Percentiles rank a stretch among this genome's conserved stretches.
phyloP scores from a whole-genome alignment of 139 green algal species.

The Chlorella sp. region DNA sequence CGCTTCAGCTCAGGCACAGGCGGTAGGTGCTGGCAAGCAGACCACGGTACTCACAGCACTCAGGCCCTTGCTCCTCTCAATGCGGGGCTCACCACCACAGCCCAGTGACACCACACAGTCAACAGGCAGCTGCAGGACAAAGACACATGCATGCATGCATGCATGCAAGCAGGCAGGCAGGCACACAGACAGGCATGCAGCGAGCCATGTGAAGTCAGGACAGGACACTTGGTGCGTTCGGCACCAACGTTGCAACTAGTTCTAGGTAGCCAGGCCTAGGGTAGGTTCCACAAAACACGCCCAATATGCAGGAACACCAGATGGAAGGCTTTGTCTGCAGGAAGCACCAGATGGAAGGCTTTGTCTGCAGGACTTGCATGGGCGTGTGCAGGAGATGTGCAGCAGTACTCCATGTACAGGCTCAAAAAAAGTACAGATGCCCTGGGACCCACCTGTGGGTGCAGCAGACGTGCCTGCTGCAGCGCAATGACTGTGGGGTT shows the following conservation, averaged over 20 bases:
- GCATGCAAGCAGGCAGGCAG: background rate
- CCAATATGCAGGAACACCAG: background rate
- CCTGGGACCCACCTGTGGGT: background rate
- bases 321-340: too few species aligned
- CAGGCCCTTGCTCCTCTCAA: too few species aligned
- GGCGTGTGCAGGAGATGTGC: background rate
- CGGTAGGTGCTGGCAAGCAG: too few species aligned
- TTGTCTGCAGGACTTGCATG: background rate
- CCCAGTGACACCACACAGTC: slow-evolving; percentile 82
- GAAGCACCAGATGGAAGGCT: too few species aligned
- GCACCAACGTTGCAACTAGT: too few species aligned
- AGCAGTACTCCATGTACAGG: background rate
- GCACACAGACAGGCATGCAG: background rate
- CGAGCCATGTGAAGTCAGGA: too few species aligned
- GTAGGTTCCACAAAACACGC: background rate
- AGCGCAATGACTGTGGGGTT: slow-evolving; percentile 85
- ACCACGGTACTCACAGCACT: too few species aligned
- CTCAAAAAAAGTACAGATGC: background rate
- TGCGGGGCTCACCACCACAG: too few species aligned
- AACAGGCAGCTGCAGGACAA: slow-evolving; percentile 76
- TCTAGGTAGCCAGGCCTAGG: too few species aligned
- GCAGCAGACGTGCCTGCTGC: slow-evolving; percentile 49
- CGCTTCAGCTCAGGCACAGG: too few species aligned
- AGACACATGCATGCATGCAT: slow-evolving; percentile 18
- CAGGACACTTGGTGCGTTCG: too few species aligned